A percentile compares a stretch with the other conserved stretches of the same genome.
phyloP scores from a whole-genome alignment of 2,329 filamentous ascomycete species.

The Podosphaera fusca region DNA sequence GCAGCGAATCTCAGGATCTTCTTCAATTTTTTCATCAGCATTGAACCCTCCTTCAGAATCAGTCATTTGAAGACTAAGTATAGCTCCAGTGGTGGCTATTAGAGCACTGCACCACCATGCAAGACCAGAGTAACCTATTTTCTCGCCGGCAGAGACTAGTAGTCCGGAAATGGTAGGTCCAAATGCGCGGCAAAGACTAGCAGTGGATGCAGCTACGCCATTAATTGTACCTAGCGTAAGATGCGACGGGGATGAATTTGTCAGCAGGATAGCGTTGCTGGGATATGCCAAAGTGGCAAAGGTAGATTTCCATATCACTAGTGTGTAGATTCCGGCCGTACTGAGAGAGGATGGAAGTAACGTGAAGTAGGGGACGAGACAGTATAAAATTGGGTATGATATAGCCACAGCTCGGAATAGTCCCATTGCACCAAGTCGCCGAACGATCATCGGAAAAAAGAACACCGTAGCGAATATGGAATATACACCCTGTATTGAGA shows the following conservation, averaged over 20 bases:
- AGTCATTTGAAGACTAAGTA: conserved; percentile 53
- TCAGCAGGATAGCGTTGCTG: conserved; percentile 67
- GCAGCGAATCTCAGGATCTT: conserved; percentile 10
- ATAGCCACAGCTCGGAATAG: conserved; percentile 65
- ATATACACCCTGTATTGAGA: conserved; percentile 72
- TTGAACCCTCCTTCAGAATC: conserved; percentile 23
- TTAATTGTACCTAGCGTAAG: conserved; percentile 80
- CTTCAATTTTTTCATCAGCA: conserved; percentile 12
- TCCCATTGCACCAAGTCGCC: conserved; percentile 51
- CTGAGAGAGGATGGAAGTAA: conserved; percentile 51
- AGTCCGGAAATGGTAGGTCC: conserved; percentile 74
- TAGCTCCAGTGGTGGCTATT: conserved; percentile 51
- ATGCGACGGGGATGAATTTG: conserved; percentile 67
- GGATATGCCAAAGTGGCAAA: conserved; percentile 83
- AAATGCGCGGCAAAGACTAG: conserved; percentile 69
- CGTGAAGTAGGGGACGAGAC: conserved; percentile 72
- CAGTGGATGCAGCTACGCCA: conserved; percentile 73
- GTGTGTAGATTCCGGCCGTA: conserved; percentile 50
- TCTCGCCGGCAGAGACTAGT: conserved; percentile 59
- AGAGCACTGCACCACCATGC: conserved; percentile 82
- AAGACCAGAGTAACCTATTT: conserved; percentile 62
- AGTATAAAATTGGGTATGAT: conserved; percentile 69
- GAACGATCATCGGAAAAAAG: conserved; percentile 58
- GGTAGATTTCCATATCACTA: conserved; percentile 80
- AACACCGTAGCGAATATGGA: conserved; percentile 59